Conservation (phyloP, 2,329 filamentous ascomycete species). For the Aureobasidium sp. region DNA sequence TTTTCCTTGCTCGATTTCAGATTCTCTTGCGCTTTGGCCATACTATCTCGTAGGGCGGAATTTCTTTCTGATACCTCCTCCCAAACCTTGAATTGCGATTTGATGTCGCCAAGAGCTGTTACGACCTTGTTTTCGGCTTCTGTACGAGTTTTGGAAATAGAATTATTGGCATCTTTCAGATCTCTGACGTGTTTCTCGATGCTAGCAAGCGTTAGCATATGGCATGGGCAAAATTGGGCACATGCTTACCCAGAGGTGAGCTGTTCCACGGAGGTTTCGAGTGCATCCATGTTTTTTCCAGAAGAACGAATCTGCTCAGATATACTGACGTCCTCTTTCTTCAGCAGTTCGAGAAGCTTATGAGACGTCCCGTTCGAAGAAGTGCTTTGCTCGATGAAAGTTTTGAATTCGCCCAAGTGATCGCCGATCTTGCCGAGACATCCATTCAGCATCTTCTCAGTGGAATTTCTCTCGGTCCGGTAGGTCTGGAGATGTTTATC, state of each 20-base stretch:
- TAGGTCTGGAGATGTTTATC: not conserved
- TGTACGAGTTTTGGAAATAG: not conserved
- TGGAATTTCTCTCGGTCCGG: not conserved
- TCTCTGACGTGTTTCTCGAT: not conserved
- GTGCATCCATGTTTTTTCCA: not conserved
- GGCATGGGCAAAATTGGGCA: not conserved
- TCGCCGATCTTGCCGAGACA: not conserved
- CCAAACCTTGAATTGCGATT: not conserved
- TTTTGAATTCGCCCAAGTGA: not conserved
- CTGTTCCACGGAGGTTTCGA: not conserved
- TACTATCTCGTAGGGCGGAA: not conserved
- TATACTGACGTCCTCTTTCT: not conserved
- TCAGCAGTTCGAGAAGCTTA: not conserved
- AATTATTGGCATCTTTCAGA: not conserved
- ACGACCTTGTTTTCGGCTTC: not conserved
- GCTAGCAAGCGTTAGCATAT: not conserved
- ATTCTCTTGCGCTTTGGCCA: not conserved
- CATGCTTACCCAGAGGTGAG: not conserved
- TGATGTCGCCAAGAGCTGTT: not conserved
- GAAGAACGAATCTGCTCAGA: not conserved
- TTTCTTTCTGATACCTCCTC: not conserved
- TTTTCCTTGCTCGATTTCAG: not conserved
- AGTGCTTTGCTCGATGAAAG: not conserved
- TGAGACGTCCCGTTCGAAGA: not conserved
- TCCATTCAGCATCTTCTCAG: not conserved